Evolutionary conservation across 2,329 filamentous ascomycete genomes (phyloP).

Genomic region (Epichloe gansuensis): DNA sequence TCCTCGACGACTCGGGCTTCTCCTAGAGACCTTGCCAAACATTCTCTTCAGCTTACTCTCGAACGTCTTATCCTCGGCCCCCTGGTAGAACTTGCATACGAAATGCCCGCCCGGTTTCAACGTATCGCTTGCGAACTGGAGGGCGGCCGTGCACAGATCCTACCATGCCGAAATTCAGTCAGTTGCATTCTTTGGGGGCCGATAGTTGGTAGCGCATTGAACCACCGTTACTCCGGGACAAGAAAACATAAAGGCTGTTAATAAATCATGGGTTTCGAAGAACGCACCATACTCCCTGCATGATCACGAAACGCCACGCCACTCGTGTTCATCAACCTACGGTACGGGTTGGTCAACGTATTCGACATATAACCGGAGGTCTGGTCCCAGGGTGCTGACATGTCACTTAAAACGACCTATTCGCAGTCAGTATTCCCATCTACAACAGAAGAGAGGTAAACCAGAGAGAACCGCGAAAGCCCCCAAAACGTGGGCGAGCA

Average conservation of each 20-base stretch:
- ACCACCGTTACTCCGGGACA: too few relatives aligned
- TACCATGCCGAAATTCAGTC: conserved; percentile 23
- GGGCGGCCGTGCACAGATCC: conserved; percentile 81
- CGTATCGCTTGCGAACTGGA: conserved; percentile 76
- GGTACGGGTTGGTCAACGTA: conserved; percentile 89
- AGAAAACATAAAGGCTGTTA: too few relatives aligned
- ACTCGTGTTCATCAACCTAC: conserved; percentile 99
- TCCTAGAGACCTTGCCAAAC: conserved; percentile 74
- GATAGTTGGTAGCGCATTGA: too few relatives aligned
- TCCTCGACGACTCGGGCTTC: conserved; percentile 84
- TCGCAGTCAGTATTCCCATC: neutral
- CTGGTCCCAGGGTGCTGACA: conserved; percentile 94
- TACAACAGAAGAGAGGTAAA: neutral
- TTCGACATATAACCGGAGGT: conserved; percentile 67
- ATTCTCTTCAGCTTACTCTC: conserved; percentile 63
- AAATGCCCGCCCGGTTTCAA: conserved; percentile 77
- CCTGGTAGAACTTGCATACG: conserved; percentile 96
- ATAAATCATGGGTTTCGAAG: too few relatives aligned
- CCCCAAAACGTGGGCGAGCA: too few relatives aligned
- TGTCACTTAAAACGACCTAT: conserved; percentile 87
- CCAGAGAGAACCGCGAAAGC: too few relatives aligned
- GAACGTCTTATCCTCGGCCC: conserved; percentile 68
- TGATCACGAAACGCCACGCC: conserved; percentile 81
- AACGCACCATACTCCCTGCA: conserved; percentile 78
- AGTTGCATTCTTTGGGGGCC: too few relatives aligned